These are phyloP conservation scores for Leccinellum albellum DNA, from an alignment of 768 basidiomycete genomes.

Conservation along the genomic window DNA sequence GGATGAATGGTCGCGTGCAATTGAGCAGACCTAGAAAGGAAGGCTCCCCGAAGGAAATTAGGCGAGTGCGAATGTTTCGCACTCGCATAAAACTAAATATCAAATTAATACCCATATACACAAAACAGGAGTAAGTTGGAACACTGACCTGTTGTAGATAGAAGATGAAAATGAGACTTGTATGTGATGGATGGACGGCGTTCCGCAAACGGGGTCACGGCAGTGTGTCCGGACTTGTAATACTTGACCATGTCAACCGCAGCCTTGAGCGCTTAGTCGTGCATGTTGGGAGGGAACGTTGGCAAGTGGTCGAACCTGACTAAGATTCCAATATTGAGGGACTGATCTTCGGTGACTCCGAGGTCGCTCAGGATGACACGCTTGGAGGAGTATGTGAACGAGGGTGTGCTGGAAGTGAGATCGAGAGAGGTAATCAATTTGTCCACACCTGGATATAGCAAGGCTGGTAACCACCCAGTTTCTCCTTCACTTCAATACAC, in stretches of 20 bases:
- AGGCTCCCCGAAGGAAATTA: too few species aligned
- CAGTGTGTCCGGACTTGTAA: constrained; percentile 84
- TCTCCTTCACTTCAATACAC: neutral
- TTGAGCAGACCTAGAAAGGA: too few species aligned
- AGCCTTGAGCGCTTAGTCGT: constrained; percentile 78
- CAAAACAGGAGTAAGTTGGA: too few species aligned
- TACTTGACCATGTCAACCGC: constrained; percentile 91
- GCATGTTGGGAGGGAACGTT: constrained; percentile 76
- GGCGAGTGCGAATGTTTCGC: too few species aligned
- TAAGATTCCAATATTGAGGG: constrained; percentile 92
- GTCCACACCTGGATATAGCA: constrained; percentile 85
- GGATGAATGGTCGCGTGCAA: too few species aligned
- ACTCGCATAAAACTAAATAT: too few species aligned
- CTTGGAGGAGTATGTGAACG: constrained; percentile 86
- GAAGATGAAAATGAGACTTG: too few species aligned
- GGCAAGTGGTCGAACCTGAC: constrained; percentile 82
- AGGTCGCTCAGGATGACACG: constrained; percentile 65
- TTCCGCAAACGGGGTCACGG: constrained; percentile 71
- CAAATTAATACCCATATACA: too few species aligned
- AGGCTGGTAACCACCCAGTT: constrained; percentile 32
- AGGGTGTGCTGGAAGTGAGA: constrained; percentile 58
- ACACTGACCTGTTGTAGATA: too few species aligned
- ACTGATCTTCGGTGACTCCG: constrained; percentile 78
- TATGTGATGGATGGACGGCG: constrained; percentile 38
- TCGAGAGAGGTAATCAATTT: constrained; percentile 88